Evolutionary conservation across 148 eudicot genomes (phyloP).

Genomic region (Fagopyrum homotropicum): DNA sequence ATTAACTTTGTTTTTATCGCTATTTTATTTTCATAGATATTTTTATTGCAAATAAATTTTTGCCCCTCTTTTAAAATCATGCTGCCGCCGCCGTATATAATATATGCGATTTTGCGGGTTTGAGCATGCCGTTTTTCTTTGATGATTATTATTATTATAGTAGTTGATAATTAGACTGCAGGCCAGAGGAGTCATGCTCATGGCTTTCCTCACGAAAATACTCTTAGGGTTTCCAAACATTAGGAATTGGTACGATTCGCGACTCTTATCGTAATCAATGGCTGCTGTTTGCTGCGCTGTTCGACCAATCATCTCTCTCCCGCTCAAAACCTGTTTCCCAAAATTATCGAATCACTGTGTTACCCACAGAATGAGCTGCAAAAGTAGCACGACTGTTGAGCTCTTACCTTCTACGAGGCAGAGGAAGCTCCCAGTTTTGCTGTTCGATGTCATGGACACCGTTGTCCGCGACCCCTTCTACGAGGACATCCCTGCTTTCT

Average conservation of each 20-base stretch:
- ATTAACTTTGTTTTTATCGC: no score
- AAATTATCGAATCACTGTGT: background rate
- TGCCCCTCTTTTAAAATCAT: no score
- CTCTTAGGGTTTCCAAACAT: background rate
- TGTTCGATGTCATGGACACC: slow-evolving; percentile 93
- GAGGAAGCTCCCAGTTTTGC: slow-evolving; percentile 58
- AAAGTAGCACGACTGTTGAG: background rate
- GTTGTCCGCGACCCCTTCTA: slow-evolving; percentile 88
- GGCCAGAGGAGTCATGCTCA: no score
- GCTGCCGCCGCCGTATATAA: no score
- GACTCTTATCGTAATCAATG: slow-evolving; percentile 8
- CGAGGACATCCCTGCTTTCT: slow-evolving; percentile 66
- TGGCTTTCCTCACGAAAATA: no score
- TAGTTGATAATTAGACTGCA: background rate
- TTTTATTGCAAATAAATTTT: no score
- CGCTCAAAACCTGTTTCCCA: background rate
- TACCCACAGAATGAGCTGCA: slow-evolving; percentile 5
- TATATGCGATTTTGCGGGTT: background rate
- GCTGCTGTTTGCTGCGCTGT: background rate
- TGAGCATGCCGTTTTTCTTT: background rate
- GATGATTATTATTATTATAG: background rate
- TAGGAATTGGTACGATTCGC: background rate
- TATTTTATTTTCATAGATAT: no score
- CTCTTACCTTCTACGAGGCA: background rate
- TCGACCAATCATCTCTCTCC: slow-evolving; percentile 10